These are phyloP conservation scores for Nicotiana obtusifolia DNA, from an alignment of 257 asterid species.

Conservation along the genomic window DNA sequence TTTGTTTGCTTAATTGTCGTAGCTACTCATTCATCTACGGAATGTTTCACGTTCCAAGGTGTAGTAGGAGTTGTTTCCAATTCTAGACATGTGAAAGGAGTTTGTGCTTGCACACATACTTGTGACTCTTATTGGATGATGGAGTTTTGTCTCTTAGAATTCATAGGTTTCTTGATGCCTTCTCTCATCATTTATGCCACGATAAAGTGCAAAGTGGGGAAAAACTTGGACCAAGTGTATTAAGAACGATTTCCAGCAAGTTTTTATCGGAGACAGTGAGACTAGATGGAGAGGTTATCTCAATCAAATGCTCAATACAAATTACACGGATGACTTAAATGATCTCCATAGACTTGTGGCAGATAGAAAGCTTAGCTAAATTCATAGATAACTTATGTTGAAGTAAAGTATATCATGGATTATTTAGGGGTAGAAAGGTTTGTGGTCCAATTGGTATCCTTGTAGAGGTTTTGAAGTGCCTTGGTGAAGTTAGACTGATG, in stretches of 20 bases:
- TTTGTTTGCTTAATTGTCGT: neutral
- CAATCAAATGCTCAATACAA: neutral
- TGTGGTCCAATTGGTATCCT: too few relatives aligned
- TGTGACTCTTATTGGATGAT: neutral
- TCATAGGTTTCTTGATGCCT: neutral
- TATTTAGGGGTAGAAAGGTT: too few relatives aligned
- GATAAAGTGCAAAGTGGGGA: neutral
- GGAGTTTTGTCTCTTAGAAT: neutral
- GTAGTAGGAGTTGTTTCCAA: neutral
- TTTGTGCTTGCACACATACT: neutral
- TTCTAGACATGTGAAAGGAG: neutral
- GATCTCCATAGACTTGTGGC: neutral
- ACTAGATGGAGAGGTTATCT: neutral
- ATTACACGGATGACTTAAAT: neutral
- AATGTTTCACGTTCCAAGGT: neutral
- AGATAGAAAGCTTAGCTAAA: neutral
- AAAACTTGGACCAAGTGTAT: neutral
- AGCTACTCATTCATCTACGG: neutral
- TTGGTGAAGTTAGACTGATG: conserved; percentile 1
- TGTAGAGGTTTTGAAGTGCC: neutral
- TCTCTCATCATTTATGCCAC: neutral
- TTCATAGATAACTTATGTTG: neutral
- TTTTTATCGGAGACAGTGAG: neutral
- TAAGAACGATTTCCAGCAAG: neutral
- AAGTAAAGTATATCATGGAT: neutral